Conservation (phyloP, 1,284 basidiomycete genomes). For the Ganoderma boninense region DNA sequence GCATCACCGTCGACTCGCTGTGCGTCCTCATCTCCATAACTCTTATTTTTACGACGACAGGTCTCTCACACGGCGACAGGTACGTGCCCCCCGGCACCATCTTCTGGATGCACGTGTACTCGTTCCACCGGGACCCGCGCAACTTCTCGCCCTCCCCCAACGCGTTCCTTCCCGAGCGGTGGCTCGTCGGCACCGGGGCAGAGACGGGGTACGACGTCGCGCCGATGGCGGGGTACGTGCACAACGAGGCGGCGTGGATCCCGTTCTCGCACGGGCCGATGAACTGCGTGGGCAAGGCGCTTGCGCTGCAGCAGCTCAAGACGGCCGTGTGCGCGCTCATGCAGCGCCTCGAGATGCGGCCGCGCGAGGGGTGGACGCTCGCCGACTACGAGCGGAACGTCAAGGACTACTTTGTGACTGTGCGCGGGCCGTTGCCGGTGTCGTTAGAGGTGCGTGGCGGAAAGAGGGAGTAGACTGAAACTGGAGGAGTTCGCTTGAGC, state of each 20-base stretch:
- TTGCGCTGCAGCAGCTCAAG: constrained; percentile 36
- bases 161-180: constrained; percentile 40
- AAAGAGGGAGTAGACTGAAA: background rate
- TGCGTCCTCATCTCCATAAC: constrained; percentile 24
- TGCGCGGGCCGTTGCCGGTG: constrained; percentile 14
- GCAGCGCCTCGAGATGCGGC: constrained; percentile 31
- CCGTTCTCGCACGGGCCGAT: constrained; percentile 37
- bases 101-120: constrained; percentile 34
- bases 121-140: constrained; percentile 40
- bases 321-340: constrained; percentile 30
- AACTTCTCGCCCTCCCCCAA: constrained; percentile 40
- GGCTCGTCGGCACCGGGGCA: constrained; percentile 27
- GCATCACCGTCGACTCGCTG: constrained; percentile 34
- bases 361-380: constrained; percentile 23
- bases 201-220: background rate
- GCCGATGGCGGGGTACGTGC: constrained; percentile 14
- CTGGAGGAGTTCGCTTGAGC: background rate
- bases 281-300: constrained; percentile 36
- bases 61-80: constrained; percentile 5
- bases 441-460: constrained; percentile 1
- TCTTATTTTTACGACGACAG: background rate
- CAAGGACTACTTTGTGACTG: constrained; percentile 23
- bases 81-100: constrained; percentile 37
- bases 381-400: constrained; percentile 22
- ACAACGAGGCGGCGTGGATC: constrained; percentile 32